Base-by-base conservation (phyloP, 2,329 filamentous ascomycete genomes). In the Botrytis byssoidea region DNA sequence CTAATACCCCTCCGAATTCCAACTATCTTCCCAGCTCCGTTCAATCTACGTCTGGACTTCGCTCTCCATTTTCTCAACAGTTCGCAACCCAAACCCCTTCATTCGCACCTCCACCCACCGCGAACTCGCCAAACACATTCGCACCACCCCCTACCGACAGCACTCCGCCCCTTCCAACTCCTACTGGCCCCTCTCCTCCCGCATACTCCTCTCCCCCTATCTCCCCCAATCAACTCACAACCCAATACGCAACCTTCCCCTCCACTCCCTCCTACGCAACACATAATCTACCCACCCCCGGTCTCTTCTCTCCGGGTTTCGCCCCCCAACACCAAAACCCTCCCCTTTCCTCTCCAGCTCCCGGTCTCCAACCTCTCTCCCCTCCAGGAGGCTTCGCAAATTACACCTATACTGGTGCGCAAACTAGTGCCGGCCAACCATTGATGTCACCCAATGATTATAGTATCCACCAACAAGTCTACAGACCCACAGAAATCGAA, bases 401-500 rank as follows among this genome's bases (percentile, higher is more conserved):
- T 75, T 92, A 88, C 78, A 81, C 80, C 57, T 87, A 88, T 72
- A 78, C 77, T 0, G 78, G 82, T 22, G 80, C 80, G 10, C 66
- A 67, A 67, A 67, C 32, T 2, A 51, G 44, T 18, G 8, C 3
- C 18, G 72, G 67, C 2, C 82, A 22, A 80, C 83, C 14, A 83
- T 83, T 1, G 78, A 80, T 79, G 35, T 77, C 77, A 7, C 22
- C 37, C 37, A 73, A 75, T 74, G 87, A 89, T 68, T 92, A 91
- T 74, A 81, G 82, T 12, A 83, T 93, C 60, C 92, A 94, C 78
- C 87, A 89, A 79, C 91, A 93, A 81, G 82, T 89, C 29, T 94
- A 94, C 79, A 83, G 89, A 72, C 92, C 92, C 1, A 91, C 89
- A 8, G 90, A 92, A 81, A 83, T 83, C 8, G 91, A 93, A 81